phyloP scores from a whole-genome alignment of 2,329 filamentous ascomycete genomes.

The Botrytis elliptica region DNA sequence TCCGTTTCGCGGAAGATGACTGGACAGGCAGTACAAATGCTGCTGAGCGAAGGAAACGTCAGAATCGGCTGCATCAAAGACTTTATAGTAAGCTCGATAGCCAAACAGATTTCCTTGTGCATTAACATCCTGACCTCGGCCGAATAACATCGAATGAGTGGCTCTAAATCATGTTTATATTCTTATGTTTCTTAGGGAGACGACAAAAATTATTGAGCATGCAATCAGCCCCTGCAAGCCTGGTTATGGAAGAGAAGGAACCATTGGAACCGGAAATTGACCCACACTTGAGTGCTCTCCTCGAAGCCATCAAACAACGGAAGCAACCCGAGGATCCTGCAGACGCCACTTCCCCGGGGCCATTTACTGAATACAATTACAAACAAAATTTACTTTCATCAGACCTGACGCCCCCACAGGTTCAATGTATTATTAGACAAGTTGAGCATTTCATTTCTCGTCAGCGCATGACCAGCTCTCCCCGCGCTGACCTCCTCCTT shows the following conservation, averaged over 20 bases:
- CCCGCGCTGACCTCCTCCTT: background rate
- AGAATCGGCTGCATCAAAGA: background rate
- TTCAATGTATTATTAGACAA: background rate
- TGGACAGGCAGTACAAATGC: background rate
- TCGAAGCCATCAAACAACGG: background rate
- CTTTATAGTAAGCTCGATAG: background rate
- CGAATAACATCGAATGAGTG: background rate
- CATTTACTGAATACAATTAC: background rate
- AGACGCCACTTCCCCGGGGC: background rate
- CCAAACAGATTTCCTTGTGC: background rate
- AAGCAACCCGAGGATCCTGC: background rate
- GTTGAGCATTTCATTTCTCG: background rate
- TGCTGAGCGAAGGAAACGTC: background rate
- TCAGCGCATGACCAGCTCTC: background rate
- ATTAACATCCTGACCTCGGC: background rate
- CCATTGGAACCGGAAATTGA: background rate
- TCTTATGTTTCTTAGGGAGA: background rate
- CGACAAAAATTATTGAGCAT: background rate
- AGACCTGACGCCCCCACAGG: background rate
- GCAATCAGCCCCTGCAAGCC: background rate
- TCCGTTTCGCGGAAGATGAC: background rate
- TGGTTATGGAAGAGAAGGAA: background rate
- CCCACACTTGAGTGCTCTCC: background rate
- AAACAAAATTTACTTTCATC: background rate
- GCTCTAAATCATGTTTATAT: background rate